These are phyloP conservation scores for Carex kokanica DNA, from an alignment of 176 grass and related monocot genomes.

Conservation along the genomic window DNA sequence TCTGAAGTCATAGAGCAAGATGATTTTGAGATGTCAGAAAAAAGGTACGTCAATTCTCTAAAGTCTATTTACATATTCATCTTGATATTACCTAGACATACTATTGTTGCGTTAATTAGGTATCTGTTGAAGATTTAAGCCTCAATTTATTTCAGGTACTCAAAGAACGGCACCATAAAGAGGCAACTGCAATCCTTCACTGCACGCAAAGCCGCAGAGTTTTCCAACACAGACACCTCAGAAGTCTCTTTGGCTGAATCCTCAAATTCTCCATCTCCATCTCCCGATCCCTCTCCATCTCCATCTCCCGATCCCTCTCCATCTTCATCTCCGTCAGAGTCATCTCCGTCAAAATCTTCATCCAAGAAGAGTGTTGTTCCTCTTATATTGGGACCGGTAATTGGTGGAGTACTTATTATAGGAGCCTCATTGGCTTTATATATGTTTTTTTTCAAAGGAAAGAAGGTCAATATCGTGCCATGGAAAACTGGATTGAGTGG, in stretches of 20 bases:
- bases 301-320: too few species aligned
- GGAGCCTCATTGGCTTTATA: constrained; percentile 27
- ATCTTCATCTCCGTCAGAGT: not conserved
- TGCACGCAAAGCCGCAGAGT: too few species aligned
- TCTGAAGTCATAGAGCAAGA: constrained; percentile 36
- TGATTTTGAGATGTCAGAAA: constrained; percentile 26
- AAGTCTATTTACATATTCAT: not conserved
- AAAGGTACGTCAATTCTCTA: not conserved
- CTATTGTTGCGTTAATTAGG: not conserved
- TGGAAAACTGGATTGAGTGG: constrained; percentile 64
- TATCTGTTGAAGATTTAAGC: not conserved
- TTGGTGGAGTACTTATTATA: constrained; percentile 37
- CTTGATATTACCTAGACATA: not conserved
- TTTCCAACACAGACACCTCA: too few species aligned
- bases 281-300: too few species aligned
- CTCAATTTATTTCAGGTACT: not conserved
- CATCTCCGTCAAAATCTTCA: too few species aligned
- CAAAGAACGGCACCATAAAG: not conserved
- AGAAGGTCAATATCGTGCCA: constrained; percentile 46
- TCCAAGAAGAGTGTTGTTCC: too few species aligned
- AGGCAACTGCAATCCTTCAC: not conserved
- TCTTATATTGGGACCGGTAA: not conserved
- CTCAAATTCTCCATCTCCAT: not conserved
- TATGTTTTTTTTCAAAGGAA: constrained; percentile 33
- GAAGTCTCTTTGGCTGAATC: too few species aligned